Evolutionary conservation across 139 green algal species (phyloP).

Genomic region (Nannochloris sp.): DNA sequence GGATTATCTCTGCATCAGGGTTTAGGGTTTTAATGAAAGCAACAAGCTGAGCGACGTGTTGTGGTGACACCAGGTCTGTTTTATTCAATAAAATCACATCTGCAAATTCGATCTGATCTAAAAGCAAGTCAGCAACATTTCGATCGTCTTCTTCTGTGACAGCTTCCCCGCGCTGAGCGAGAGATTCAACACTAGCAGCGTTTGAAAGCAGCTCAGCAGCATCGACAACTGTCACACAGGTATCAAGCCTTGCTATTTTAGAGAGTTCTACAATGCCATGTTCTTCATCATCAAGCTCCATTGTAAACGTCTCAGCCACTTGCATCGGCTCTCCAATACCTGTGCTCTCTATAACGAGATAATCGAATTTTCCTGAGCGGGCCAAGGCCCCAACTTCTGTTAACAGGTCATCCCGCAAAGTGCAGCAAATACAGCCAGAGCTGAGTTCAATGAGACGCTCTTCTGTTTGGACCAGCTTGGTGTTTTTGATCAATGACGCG

Average conservation of each 20-base stretch:
- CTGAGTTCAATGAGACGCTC: constrained; percentile 44
- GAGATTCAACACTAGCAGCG: constrained; percentile 34
- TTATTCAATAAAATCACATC: constrained; percentile 75
- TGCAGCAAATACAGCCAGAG: constrained; percentile 85
- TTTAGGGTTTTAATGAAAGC: constrained; percentile 43
- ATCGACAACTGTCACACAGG: constrained; percentile 62
- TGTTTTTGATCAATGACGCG: constrained; percentile 42
- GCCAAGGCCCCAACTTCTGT: constrained; percentile 42
- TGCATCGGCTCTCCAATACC: constrained; percentile 60
- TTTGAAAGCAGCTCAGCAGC: constrained; percentile 45
- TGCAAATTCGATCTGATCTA: constrained; percentile 54
- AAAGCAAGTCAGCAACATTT: constrained; percentile 55
- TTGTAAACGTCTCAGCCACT: constrained; percentile 51
- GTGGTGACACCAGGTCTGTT: constrained; percentile 27
- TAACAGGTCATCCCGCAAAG: constrained; percentile 57
- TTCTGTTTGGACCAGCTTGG: constrained; percentile 20
- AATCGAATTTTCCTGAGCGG: constrained; percentile 46
- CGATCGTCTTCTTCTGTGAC: constrained; percentile 35
- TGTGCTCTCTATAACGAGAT: constrained; percentile 68
- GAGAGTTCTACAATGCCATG: not conserved
- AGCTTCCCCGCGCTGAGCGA: constrained; percentile 14
- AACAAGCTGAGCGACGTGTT: constrained; percentile 14
- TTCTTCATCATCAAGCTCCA: constrained; percentile 9
- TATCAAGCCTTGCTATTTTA: constrained; percentile 7
- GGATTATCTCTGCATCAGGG: constrained; percentile 38